These are phyloP conservation scores for Pichia deserticola DNA, from an alignment of 805 yeast species.

Conservation along the genomic window DNA sequence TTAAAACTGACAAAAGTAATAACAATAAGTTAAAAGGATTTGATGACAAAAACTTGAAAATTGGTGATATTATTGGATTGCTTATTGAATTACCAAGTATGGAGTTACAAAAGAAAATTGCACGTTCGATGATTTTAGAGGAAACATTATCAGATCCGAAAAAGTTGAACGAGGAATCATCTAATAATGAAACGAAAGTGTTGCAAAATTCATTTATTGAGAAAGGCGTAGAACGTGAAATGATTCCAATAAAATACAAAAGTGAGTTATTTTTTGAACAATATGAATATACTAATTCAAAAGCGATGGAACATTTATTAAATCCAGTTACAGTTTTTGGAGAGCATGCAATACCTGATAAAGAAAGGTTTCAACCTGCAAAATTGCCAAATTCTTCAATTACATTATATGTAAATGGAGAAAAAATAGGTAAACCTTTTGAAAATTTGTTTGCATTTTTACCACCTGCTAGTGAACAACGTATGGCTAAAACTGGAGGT, in stretches of 20 bases:
- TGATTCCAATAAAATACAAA: slow-evolving; percentile 79
- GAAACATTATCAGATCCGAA: slow-evolving; percentile 18
- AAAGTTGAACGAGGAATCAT: not conserved
- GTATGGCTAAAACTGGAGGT: slow-evolving; percentile 10
- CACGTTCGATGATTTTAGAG: slow-evolving; percentile 31
- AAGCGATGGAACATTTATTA: slow-evolving; percentile 63
- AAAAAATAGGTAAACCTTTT: slow-evolving; percentile 55
- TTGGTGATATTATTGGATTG: slow-evolving; percentile 83
- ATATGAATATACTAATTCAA: slow-evolving; percentile 66
- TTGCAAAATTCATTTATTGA: slow-evolving; percentile 5
- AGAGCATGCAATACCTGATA: slow-evolving; percentile 53
- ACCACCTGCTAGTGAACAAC: slow-evolving; percentile 65
- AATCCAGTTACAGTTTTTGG: slow-evolving; percentile 69
- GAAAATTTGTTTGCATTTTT: slow-evolving; percentile 63
- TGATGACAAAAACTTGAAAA: slow-evolving; percentile 38
- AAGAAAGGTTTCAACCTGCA: slow-evolving; percentile 39
- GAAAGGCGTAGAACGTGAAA: slow-evolving; percentile 63
- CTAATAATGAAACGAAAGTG: not conserved
- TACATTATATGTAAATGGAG: slow-evolving; percentile 73
- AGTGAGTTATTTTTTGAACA: slow-evolving; percentile 76
- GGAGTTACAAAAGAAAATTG: slow-evolving; percentile 36
- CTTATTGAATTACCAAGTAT: slow-evolving; percentile 59
- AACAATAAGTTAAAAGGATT: not conserved
- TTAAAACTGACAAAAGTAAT: slow-evolving; percentile 17
- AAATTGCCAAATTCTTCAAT: slow-evolving; percentile 51